Evolutionary conservation across 495 filamentous ascomycete genomes (phyloP), one percentile per base, ranked within the genome.

Genomic region (Xylona heveae): DNA sequence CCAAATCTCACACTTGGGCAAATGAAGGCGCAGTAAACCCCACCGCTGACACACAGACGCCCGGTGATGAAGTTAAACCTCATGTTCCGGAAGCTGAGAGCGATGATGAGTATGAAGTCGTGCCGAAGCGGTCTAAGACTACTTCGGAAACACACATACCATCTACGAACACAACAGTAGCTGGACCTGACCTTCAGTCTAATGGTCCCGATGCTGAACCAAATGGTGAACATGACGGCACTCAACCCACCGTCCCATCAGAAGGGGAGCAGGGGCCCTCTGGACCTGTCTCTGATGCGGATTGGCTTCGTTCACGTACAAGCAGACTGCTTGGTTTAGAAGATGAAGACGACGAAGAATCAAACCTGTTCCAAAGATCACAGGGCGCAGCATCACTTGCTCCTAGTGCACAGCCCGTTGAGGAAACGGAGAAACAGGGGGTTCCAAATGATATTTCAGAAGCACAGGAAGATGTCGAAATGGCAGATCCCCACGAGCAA

Each of bases 291-390:
- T 73, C 74, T 7, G 90, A 97, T 48, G 64, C 68, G 28, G 88
- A 99, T 47, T 99, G 88, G 88, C 60, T 93, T 30, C 72, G 88
- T 24, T 90, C 78, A 24, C 74, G 79, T 40, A 94, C 83, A n/a
- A 94, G 73, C 49, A 68, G 90, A 40, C 53, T 94, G 28, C 61
- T 95, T 22, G 90, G 82, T 45, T 55, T 95, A 14, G 58, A 79
- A 14, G 80, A 85, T 44, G 71, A 78, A 19, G 66, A 71, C 31
- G 57, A 64, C 31, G 43, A 47, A 5, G 35, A 39, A 12, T 9
- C 13, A 9, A 27, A 6, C 14, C 8, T 17, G 12, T 10, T 25
- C 10, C 13, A 10, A 18, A 21, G 17, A 18, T 21, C 14, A 6
- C 7, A 33, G 17, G 6, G 16, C 6, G 22, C 31, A 9, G 8